Conservation (phyloP, 768 basidiomycete genomes). For the Candolleomyces efflorescens region DNA sequence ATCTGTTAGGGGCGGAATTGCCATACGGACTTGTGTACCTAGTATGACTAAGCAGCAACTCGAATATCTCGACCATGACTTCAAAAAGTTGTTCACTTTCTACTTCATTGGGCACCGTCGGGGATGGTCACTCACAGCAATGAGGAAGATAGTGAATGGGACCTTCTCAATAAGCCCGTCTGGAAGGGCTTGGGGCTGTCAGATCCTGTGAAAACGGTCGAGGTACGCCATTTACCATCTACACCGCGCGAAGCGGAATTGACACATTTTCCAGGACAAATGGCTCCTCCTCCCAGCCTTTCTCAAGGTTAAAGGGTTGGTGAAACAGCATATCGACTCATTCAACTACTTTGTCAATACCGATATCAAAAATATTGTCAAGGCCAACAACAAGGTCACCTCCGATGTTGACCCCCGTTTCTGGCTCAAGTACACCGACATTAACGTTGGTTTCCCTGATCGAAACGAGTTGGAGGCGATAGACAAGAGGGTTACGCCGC, state of each 20-base stretch:
- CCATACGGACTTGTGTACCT: background rate
- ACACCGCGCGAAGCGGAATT: background rate
- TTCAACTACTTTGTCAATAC: conserved; percentile 99
- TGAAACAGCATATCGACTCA: conserved; percentile 98
- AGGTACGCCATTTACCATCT: conserved; percentile 48
- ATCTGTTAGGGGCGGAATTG: background rate
- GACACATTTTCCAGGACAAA: conserved; percentile 69
- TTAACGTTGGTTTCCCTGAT: conserved; percentile 88
- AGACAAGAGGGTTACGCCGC: conserved; percentile 85
- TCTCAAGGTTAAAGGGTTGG: conserved; percentile 94
- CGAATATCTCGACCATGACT: background rate
- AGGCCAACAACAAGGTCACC: conserved; percentile 88
- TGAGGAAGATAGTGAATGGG: conserved; percentile 49
- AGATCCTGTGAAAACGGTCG: conserved; percentile 86
- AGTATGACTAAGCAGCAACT: background rate
- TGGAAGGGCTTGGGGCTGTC: conserved; percentile 81
- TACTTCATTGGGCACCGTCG: background rate
- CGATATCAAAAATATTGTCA: conserved; percentile 95
- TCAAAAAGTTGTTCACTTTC: background rate
- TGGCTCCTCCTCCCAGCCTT: conserved; percentile 97
- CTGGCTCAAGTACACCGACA: conserved; percentile 95
- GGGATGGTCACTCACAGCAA: background rate
- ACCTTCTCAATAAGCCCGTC: conserved; percentile 45
- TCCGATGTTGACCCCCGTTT: conserved; percentile 97
- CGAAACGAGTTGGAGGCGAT: conserved; percentile 79